Conservation (phyloP, 108 stramenopile species). For the Aurantiochytrium sp. region DNA sequence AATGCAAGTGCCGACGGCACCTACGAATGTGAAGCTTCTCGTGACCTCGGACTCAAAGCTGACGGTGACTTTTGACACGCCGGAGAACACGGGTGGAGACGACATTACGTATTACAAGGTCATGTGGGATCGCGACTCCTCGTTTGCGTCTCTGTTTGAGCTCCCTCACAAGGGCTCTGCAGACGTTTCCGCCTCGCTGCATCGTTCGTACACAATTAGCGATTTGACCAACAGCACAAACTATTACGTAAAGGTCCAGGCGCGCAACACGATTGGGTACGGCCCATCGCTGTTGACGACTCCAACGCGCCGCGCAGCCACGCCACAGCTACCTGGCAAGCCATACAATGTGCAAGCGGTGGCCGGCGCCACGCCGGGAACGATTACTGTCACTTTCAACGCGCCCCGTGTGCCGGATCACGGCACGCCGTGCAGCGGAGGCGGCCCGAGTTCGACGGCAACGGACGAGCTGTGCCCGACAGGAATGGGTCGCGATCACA, state of each 20-base stretch:
- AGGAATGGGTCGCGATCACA: constrained; percentile 49
- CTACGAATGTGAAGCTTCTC: constrained; percentile 52
- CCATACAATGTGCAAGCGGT: neutral
- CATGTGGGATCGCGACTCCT: constrained; percentile 67
- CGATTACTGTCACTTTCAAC: constrained; percentile 55
- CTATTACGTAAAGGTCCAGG: constrained; percentile 62
- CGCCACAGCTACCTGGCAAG: constrained; percentile 59
- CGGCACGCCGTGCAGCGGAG: constrained; percentile 59
- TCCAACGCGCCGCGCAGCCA: constrained; percentile 37
- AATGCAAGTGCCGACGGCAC: constrained; percentile 58
- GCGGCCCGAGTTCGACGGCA: constrained; percentile 19
- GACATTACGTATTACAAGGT: constrained; percentile 54
- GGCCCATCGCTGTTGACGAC: constrained; percentile 35
- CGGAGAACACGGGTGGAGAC: constrained; percentile 64
- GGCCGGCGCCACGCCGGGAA: constrained; percentile 27
- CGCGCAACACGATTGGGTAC: constrained; percentile 51
- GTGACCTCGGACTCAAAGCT: constrained; percentile 69
- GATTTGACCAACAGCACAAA: constrained; percentile 37
- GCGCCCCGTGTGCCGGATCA: constrained; percentile 62
- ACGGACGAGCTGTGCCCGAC: constrained; percentile 49
- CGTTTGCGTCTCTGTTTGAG: constrained; percentile 45
- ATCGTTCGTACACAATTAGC: constrained; percentile 47
- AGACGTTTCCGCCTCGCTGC: constrained; percentile 39
- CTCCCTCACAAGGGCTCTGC: constrained; percentile 61
- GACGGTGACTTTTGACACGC: constrained; percentile 55